phyloP scores from a whole-genome alignment of 257 asterid species.

The Ajuga chamaepitys region DNA sequence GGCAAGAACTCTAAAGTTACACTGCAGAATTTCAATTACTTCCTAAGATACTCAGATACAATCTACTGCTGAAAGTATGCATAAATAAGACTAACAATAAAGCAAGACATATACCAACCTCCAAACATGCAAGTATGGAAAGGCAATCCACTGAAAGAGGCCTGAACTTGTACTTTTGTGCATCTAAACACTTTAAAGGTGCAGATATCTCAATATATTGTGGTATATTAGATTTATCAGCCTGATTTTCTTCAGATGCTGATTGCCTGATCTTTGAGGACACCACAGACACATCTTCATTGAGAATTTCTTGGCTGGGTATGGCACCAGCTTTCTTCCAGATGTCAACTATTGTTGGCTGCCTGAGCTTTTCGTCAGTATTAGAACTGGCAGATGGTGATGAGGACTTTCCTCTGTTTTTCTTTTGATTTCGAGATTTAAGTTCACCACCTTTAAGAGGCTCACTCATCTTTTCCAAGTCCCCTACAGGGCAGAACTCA shows the following conservation, averaged over 20 bases:
- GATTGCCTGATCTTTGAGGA: slow-evolving; percentile 29
- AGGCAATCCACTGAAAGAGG: slow-evolving; percentile 62
- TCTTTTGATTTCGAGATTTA: slow-evolving; percentile 36
- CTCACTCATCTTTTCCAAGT: slow-evolving; percentile 46
- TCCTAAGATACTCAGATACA: slow-evolving; percentile 7
- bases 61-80: slow-evolving; percentile 6
- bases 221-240: slow-evolving; percentile 25
- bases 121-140: slow-evolving; percentile 42
- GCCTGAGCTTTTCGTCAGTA: slow-evolving; percentile 44
- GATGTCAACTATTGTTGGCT: slow-evolving; percentile 56
- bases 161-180: slow-evolving; percentile 70
- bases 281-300: slow-evolving; percentile 30
- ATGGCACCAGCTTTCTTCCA: slow-evolving; percentile 54
- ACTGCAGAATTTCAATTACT: too few relatives aligned
- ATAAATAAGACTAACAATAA: background rate
- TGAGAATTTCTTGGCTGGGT: slow-evolving; percentile 44
- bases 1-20: too few relatives aligned
- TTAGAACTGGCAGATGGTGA: slow-evolving; percentile 36
- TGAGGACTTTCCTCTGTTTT: slow-evolving; percentile 33
- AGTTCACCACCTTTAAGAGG: slow-evolving; percentile 34
- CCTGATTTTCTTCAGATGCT: slow-evolving; percentile 31
- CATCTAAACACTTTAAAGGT: slow-evolving; percentile 44
- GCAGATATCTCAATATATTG: slow-evolving; percentile 44
- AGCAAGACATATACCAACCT: slow-evolving; percentile 37
- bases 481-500: slow-evolving; percentile 36